phyloP scores from a whole-genome alignment of 1,139 yeast genomes.

The Blastobotrys aristatus region DNA sequence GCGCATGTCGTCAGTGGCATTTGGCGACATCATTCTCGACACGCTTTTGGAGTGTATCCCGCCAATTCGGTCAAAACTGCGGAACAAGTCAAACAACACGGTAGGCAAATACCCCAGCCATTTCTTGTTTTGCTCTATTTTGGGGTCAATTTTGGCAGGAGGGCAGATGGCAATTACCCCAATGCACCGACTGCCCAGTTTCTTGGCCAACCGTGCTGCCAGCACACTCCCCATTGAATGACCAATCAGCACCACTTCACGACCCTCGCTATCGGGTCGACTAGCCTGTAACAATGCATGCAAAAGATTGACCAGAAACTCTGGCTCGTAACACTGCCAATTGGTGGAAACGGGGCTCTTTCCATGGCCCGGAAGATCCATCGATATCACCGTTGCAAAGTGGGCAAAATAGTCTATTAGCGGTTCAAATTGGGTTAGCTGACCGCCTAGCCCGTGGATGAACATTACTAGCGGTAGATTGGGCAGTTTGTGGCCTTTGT shows the following conservation, averaged over 20 bases:
- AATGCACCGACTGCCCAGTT: constrained; percentile 33
- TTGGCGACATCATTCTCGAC: constrained; percentile 43
- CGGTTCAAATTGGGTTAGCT: constrained; percentile 65
- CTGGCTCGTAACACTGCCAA: constrained; percentile 44
- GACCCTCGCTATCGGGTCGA: constrained; percentile 18
- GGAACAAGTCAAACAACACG: constrained; percentile 46
- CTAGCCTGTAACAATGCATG: constrained; percentile 24
- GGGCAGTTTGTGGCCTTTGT: constrained; percentile 31
- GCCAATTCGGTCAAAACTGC: constrained; percentile 57
- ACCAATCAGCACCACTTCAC: constrained; percentile 56
- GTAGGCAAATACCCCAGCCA: constrained; percentile 42
- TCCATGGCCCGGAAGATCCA: constrained; percentile 79
- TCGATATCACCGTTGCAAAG: constrained; percentile 56
- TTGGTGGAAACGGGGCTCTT: constrained; percentile 32
- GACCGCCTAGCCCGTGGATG: constrained; percentile 76
- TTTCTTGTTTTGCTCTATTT: constrained; percentile 20
- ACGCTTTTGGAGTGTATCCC: constrained; percentile 60
- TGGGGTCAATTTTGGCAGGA: constrained; percentile 47
- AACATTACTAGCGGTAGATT: constrained; percentile 54
- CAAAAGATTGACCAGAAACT: constrained; percentile 45
- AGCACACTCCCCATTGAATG: constrained; percentile 75
- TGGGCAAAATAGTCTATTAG: constrained; percentile 60
- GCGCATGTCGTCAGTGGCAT: constrained; percentile 39
- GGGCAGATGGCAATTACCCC: constrained; percentile 43
- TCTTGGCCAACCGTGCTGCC: constrained; percentile 45